These are phyloP conservation scores for Penicillium sp. DNA, from an alignment of 2,329 filamentous ascomycete genomes.

Conservation along the genomic window DNA sequence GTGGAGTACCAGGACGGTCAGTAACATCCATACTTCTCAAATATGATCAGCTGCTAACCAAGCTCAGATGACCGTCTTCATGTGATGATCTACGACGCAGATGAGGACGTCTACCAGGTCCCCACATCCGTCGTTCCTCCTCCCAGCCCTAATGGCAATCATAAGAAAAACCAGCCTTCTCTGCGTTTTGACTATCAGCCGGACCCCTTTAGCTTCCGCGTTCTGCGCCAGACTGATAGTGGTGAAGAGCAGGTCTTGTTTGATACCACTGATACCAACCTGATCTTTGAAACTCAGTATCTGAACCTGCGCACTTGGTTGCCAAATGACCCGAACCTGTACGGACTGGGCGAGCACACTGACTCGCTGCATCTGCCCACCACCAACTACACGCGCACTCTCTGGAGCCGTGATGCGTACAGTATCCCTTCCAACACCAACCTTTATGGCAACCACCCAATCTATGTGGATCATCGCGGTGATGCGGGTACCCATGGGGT, in stretches of 20 bases:
- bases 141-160: constrained; percentile 44
- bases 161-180: constrained; percentile 42
- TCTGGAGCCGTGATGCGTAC: constrained; percentile 66
- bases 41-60: background rate
- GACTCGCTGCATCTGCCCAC: constrained; percentile 65
- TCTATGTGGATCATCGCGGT: constrained; percentile 69
- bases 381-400: constrained; percentile 62
- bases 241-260: constrained; percentile 49
- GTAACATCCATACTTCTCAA: background rate
- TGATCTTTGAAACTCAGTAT: constrained; percentile 76
- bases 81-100: constrained; percentile 66
- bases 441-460: constrained; percentile 66
- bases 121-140: constrained; percentile 64
- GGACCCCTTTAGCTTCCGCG: constrained; percentile 63
- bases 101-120: constrained; percentile 67
- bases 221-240: constrained; percentile 34
- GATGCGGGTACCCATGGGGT: constrained; percentile 56
- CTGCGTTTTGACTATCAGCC: constrained; percentile 48
- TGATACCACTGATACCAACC: constrained; percentile 60
- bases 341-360: constrained; percentile 73
- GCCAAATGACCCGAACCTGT: constrained; percentile 64
- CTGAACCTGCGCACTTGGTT: constrained; percentile 66
- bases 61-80: constrained; percentile 62
- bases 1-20: constrained; percentile 59
- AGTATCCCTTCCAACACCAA: constrained; percentile 58